These are phyloP conservation scores for Fomitopsis serialis DNA, from an alignment of 768 basidiomycete species.

Conservation along the genomic window DNA sequence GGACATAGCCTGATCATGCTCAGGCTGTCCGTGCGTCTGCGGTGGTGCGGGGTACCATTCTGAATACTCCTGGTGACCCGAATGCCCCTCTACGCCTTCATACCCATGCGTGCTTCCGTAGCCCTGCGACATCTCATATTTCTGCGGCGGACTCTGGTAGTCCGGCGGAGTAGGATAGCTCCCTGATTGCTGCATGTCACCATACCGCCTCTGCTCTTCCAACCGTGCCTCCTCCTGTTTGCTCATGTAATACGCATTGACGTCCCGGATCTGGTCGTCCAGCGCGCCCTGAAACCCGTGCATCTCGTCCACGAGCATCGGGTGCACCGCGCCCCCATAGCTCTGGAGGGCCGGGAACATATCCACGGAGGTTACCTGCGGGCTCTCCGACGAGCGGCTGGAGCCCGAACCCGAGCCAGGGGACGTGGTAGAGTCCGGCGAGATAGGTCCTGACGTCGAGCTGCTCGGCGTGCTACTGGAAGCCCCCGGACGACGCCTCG, in stretches of 20 bases:
- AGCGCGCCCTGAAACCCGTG: slow-evolving; percentile 23
- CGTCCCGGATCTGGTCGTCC: slow-evolving; percentile 22
- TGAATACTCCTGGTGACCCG: background rate
- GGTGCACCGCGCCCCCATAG: slow-evolving; percentile 23
- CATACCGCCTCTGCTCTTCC: slow-evolving; percentile 4
- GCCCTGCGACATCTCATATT: background rate
- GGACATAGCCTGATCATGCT: background rate
- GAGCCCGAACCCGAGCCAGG: slow-evolving; percentile 4
- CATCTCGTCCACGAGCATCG: slow-evolving; percentile 27
- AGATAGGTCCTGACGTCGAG: background rate
- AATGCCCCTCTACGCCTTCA: background rate
- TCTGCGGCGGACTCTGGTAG: slow-evolving; percentile 1
- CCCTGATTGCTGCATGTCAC: background rate
- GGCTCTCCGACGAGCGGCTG: slow-evolving; percentile 9
- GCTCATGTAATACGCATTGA: slow-evolving; percentile 12
- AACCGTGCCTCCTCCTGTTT: background rate
- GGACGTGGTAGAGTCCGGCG: background rate
- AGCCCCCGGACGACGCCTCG: slow-evolving; percentile 7
- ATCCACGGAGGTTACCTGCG: slow-evolving; percentile 7
- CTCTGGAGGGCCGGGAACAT: slow-evolving; percentile 14
- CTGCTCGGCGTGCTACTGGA: background rate
- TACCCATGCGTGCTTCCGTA: background rate
- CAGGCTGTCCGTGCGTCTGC: background rate
- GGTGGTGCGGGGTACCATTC: background rate
- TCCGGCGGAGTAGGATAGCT: background rate